Evolutionary conservation across 352 stramenopile genomes (phyloP).

Genomic region (Halophytophthora batemanensis): DNA sequence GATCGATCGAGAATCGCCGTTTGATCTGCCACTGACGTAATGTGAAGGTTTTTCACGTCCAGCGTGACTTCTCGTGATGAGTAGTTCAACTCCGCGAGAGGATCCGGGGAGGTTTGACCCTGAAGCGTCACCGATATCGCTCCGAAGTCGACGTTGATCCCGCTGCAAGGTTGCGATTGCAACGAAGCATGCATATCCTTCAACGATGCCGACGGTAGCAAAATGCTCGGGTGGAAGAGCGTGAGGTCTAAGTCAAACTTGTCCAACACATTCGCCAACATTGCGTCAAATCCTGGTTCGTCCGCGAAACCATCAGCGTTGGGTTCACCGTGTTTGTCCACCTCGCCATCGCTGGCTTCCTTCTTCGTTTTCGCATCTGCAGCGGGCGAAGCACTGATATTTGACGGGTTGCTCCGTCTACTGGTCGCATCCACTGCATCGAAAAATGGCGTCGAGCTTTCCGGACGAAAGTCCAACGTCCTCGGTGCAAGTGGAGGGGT

Average conservation of each 20-base stretch:
- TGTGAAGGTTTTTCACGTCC: constrained; percentile 23
- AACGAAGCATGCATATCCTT: constrained; percentile 24
- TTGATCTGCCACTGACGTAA: constrained; percentile 29
- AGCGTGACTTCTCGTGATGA: constrained; percentile 16
- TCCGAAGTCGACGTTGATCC: constrained; percentile 53
- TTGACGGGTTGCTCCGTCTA: constrained; percentile 17
- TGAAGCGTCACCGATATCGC: constrained; percentile 27
- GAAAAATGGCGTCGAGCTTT: constrained; percentile 58
- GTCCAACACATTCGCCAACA: constrained; percentile 22
- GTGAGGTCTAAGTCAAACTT: constrained; percentile 34
- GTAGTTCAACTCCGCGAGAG: constrained; percentile 1
- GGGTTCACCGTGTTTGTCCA: background rate
- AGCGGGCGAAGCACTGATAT: constrained; percentile 9
- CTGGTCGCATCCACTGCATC: constrained; percentile 51
- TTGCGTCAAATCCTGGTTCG: constrained; percentile 4
- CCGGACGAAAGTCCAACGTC: constrained; percentile 5
- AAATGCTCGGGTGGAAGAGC: constrained; percentile 41
- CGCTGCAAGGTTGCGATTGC: constrained; percentile 28
- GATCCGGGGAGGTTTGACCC: constrained; percentile 11
- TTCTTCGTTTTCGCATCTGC: background rate
- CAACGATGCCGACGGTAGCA: constrained; percentile 43
- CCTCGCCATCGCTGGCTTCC: background rate
- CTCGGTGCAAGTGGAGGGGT: constrained; percentile 17
- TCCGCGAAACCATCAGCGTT: constrained; percentile 5
- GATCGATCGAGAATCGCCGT: constrained; percentile 34